Evolutionary conservation across 2,329 filamentous ascomycete genomes (phyloP), one percentile per base, ranked within the genome.

Genomic region (Septoria linicola): DNA sequence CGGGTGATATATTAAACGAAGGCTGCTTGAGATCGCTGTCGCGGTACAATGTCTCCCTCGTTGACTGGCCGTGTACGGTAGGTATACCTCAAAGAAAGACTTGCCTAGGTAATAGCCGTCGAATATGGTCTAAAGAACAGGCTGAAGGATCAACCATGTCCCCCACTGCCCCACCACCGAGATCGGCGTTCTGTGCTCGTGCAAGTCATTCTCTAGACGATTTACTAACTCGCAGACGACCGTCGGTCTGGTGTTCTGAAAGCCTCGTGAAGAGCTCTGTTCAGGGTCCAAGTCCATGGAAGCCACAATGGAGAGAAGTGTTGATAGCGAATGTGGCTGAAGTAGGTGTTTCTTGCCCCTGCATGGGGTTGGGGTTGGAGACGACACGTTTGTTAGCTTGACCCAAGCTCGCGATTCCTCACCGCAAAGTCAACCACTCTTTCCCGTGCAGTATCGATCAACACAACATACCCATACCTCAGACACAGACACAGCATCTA

Each of bases 291-390:
- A 27, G 23, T 27, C 23, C 10, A n/a, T n/a, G n/a, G n/a, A n/a
- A n/a, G n/a, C n/a, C n/a, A n/a, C n/a, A n/a, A n/a, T n/a, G n/a
- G n/a, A n/a, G n/a, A n/a, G n/a, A n/a, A n/a, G n/a, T n/a, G n/a
- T n/a, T 27, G 23, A 5, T 27, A 5, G 10, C 10, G 23, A 10
- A 10, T 27, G 23, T 27, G 23, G 23, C 23, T 27, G 23, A 27
- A 10, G 23, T 10, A 27, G 5, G 5, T 10, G 10, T 27, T 10
- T 5, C 10, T n/a, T n/a, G n/a, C 23, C 23, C 23, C 23, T 42
- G 40, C 43, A 47, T 30, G 43, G 43, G 32, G 21, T n/a, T 30
- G 43, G 43, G 32, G 21, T n/a, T 21, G 8, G 23, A 48, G 45
- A 25, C 27, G 34, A 48, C 34, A 48, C 45, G 27, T 30, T 14